Evolutionary conservation across 148 eudicot species (phyloP), one percentile per base, ranked within the genome.

Genomic region (Dysphania ambrosioides): DNA sequence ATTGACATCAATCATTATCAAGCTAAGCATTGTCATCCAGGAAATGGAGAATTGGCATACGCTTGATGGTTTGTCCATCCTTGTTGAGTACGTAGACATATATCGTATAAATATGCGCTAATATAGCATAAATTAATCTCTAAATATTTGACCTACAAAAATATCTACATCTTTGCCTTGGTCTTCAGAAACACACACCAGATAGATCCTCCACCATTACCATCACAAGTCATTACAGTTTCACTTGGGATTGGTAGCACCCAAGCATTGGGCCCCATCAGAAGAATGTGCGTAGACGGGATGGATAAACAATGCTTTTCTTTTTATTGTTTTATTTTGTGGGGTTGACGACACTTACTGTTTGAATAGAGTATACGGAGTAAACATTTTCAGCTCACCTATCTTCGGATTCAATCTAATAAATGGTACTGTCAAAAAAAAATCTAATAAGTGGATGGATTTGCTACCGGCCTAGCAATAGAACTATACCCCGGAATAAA

Each of bases 1-100:
- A 40, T 10, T 10, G 49, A 41, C 30, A 12, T 26, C 70, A 74
- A 74, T 74, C 70, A 65, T 74, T 63, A 34, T 74, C 70, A 16
- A 74, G 35, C 16, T n/a, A n/a, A n/a, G n/a, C n/a, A 23, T 74
- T 63, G 40, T 32, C 49, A 65, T 64, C 61, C 34, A 42, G 24
- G 18, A 51, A 63, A 51, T 64, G 62, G 13, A 21, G 2, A 31
- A 8, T 47, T 74, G 70, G 77, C 77, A 68, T 68, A 41, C 55
- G 26, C 78, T 38, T n/a, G n/a, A n/a, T n/a, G n/a, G n/a, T n/a
- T 68, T 24, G 18, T 53, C n/a, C 29, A 57, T 40, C 32, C 56
- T 8, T 23, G 13, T 29, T 57, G 62, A 36, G 51, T 66, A 24
- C 40, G 12, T 42, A 23, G 32, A 68, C 34, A 68, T 12, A 42